phyloP scores from a whole-genome alignment of 2,329 filamentous ascomycete species.

The Alternaria sp. region DNA sequence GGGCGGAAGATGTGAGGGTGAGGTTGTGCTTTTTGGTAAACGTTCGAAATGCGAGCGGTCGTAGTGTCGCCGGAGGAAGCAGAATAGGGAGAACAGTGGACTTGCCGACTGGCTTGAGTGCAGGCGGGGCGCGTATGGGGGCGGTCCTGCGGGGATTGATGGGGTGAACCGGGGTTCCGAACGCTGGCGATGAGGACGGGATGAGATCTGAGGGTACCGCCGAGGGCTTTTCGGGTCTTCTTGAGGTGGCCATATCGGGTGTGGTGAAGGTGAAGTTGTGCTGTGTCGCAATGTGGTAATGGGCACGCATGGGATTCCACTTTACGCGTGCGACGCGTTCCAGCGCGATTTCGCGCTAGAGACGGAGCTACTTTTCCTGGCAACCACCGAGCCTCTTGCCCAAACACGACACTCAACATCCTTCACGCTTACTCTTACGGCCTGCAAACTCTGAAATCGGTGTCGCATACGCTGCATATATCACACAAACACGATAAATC shows the following conservation, averaged over 20 bases:
- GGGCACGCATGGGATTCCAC: constrained; percentile 10
- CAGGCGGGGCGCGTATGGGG: constrained; percentile 53
- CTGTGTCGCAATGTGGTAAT: not conserved
- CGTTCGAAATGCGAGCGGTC: constrained; percentile 90
- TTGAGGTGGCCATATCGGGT: constrained; percentile 34
- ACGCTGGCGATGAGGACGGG: constrained; percentile 88
- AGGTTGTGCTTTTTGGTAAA: constrained; percentile 98
- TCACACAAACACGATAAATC: not conserved
- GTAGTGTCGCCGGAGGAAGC: constrained; percentile 82
- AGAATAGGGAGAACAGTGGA: constrained; percentile 82
- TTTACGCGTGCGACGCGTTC: constrained; percentile 33
- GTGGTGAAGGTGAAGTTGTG: constrained; percentile 6
- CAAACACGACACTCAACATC: constrained; percentile 3
- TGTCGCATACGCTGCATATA: constrained; percentile 13
- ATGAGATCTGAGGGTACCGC: constrained; percentile 62
- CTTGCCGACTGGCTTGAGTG: constrained; percentile 58
- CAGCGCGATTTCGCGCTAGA: constrained; percentile 8
- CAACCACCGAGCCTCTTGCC: not conserved
- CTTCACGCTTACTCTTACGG: not conserved
- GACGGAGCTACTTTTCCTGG: constrained; percentile 11
- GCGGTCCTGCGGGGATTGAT: constrained; percentile 62
- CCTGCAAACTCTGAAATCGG: not conserved
- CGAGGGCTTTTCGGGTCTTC: constrained; percentile 40
- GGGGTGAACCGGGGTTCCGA: constrained; percentile 84
- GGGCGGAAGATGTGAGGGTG: constrained; percentile 84